Base-by-base conservation (phyloP, 2,329 filamentous ascomycete genomes). In the Cercospora citrullina region DNA sequence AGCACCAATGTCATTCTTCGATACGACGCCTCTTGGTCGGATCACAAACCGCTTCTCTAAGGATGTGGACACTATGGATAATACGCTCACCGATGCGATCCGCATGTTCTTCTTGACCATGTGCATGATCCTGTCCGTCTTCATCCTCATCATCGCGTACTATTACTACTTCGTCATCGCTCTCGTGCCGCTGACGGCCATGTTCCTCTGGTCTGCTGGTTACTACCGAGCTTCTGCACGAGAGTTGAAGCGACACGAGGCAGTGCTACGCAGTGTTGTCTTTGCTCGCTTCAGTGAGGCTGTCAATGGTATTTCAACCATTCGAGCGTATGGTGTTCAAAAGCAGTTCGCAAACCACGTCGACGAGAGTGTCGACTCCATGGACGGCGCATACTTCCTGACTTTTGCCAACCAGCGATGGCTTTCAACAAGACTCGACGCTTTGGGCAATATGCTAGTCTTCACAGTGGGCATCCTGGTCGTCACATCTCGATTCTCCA, bases 21-120 rank as follows among this genome's bases (percentile, higher is more conserved):
- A 99, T 75, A 98, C 95, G 0, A 98, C 95, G 0, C 95, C 95
- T 0, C 86, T 98, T 1, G 95, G 95, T 21, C 90, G 94, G 42
- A 97, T 98, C 78, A 97, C 93, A 23, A 98, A 98, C 79, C 91
- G 95, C 16, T 98, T 98, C 81, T 96, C 93, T 33, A 91, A 94
- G 73, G 95, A 99, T 76, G 91, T 98, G 48, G 93, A 97, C 76
- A 92, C 95, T 66, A 96, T 98, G 93, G 95, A 98, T 81, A 76
- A 97, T 79, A 92, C 89, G 67, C 82, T 97, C 53, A 91, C 91
- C 0, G 94, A 97, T 75, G 90, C 92, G 3, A 92, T 97, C 80
- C 89, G 94, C 72, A 96, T 97, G 89, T 97, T 94, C 82, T 90
- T 94, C 74, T 82, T 97, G 74, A 97, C 93, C 1, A 81, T 96